Evolutionary conservation across 2,329 filamentous ascomycete species (phyloP), one percentile per base, ranked within the genome.

Genomic region (Beauveria asiatica): DNA sequence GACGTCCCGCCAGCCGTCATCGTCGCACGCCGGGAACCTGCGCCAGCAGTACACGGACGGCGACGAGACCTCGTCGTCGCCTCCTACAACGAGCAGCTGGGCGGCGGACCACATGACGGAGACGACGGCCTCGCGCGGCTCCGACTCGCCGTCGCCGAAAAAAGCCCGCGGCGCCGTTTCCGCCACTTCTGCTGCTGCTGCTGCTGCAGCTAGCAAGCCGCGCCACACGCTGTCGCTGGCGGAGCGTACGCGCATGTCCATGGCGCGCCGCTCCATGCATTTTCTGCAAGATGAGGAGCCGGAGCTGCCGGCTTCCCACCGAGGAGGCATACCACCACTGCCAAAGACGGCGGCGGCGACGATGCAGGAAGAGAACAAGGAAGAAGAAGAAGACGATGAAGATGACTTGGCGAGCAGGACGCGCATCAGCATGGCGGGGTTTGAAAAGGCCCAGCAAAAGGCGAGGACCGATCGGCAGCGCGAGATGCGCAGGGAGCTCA

Each of bases 181-280:
- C 2, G 33, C 2, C 5, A 1, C 33, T 37, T 0, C 33, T 37
- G 0, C 33, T 37, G 33, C 33, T 13, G 5, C 1, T 5, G 11
- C 33, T 13, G 5, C 33, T 13, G 5, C 30, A 13, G 11, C 30
- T 13, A 11, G 65, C 2, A 80, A 76, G 61, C 73, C 76, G 0
- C 77, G 83, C 0, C 83, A 83, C 55, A 80, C 79, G 0, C 73
- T 87, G 9, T 86, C 87, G 0, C 80, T 94, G 0, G 82, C 87
- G 4, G 91, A 95, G 68, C 87, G 92, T 52, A 95, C 92, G 0
- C 84, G 89, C 19, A 80, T 91, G 58, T 92, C 90, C 19, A 93
- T 96, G 85, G 84, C 86, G 0, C 79, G 85, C 3, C 76, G 83
- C 51, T 80, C 83, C 1, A 69, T 68, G 16, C 65, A 67, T 1